Base-by-base conservation (phyloP, 116 monocot genomes). In the Papilionanthe hybrid region DNA sequence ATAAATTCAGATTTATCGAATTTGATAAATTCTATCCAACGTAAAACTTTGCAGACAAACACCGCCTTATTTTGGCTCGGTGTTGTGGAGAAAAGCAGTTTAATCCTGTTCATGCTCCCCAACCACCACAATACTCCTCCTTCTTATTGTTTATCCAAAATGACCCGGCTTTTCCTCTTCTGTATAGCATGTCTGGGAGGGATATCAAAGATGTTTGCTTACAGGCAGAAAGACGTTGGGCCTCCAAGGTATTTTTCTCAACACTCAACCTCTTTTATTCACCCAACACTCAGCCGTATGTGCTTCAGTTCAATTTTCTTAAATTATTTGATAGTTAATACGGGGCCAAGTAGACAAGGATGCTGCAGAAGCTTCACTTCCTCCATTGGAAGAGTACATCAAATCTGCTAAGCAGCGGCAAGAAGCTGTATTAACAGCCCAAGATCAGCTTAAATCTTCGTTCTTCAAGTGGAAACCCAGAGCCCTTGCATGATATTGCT, bases 161-260 rank as follows among this genome's bases (percentile, higher is more conserved):
- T 48, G 43, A 72, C 43, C 69, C 32, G 1, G 18, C 2, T 12
- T 77, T 4, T 55, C n/a, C 7, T 42, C 28, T 44, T 15, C 11
- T 74, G 42, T 80, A 49, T 79, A 95, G 93, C 44, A 98, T 98
- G 98, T 94, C 98, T 32, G 98, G 98, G 23, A 86, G 98, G 76
- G 98, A 98, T 81, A 93, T 98, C 68, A 90, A 86, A 57, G 98
- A 98, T 58, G 80, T 98, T 7, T 98, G 98, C 83, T 93, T 94
- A 60, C 94, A 98, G 83, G 94, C 98, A 77, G 98, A 98, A 74
- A 91, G 98, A 50, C 91, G 85, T 71, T 98, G 98, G 98, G 98
- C 98, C 50, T 85, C 98, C 41, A 98, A 94, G 89, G 95, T 95
- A n/a, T 17, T 13, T 0, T 37, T 7, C 42, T 58, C 22, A 71